Percentiles rank a stretch among this genome's conserved stretches.
These are phyloP conservation scores for Porphyrellus cyaneotinctus DNA, from an alignment of 768 basidiomycete genomes.

Conservation along the genomic window DNA sequence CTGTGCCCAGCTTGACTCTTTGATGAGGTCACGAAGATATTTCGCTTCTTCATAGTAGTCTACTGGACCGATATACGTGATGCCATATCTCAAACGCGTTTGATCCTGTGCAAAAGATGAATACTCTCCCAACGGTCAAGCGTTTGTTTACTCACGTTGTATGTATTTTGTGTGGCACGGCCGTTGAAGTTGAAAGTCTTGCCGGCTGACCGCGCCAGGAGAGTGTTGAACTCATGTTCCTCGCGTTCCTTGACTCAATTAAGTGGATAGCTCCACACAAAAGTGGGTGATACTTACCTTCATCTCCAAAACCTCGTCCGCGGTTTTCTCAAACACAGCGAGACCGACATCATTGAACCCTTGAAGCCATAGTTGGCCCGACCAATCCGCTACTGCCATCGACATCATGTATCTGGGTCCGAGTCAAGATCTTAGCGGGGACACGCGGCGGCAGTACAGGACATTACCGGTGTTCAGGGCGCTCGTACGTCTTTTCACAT, in stretches of 20 bases:
- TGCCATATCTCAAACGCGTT: conserved; percentile 77
- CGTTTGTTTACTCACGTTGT: conserved; percentile 52
- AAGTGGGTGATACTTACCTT: conserved; percentile 41
- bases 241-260: conserved; percentile 47
- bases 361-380: conserved; percentile 87
- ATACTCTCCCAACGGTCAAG: neutral
- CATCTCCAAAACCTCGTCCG: conserved; percentile 72
- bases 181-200: conserved; percentile 78
- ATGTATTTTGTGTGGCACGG: conserved; percentile 84
- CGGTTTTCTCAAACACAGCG: conserved; percentile 69
- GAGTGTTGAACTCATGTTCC: conserved; percentile 51
- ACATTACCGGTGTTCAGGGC: conserved; percentile 80
- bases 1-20: conserved; percentile 51
- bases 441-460: neutral
- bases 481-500: conserved; percentile 66
- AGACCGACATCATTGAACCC: conserved; percentile 93
- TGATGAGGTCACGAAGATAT: conserved; percentile 54
- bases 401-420: conserved; percentile 67
- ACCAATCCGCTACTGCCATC: conserved; percentile 86
- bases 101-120: conserved; percentile 52
- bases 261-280: neutral
- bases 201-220: conserved; percentile 63
- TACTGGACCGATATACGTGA: conserved; percentile 58
- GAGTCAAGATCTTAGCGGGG: conserved; percentile 3
- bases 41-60: conserved; percentile 70